phyloP scores from a whole-genome alignment of 2,329 filamentous ascomycete genomes.

The Aspergillus viridinutans region DNA sequence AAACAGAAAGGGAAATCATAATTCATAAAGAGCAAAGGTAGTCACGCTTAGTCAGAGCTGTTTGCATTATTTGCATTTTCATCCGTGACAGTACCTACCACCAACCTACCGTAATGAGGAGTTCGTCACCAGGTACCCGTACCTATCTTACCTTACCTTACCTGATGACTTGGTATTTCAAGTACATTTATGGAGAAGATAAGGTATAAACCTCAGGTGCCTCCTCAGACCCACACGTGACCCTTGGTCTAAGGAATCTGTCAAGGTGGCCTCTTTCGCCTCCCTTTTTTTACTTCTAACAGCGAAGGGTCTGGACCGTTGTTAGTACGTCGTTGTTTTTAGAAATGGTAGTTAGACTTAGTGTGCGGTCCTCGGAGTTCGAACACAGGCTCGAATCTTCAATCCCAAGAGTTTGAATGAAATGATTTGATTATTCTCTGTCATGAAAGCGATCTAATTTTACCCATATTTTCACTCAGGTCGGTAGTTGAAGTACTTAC shows the following conservation, averaged over 20 bases:
- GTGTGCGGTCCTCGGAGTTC: background rate
- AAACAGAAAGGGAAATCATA: too few species aligned
- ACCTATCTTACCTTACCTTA: background rate
- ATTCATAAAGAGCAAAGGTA: too few species aligned
- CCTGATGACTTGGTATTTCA: background rate
- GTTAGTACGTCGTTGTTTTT: background rate
- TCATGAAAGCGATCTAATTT: background rate
- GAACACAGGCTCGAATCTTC: background rate
- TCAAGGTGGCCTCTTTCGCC: slow-evolving; percentile 17
- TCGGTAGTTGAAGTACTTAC: background rate
- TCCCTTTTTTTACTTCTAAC: background rate
- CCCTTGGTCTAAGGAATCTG: slow-evolving; percentile 9
- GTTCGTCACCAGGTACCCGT: too few species aligned
- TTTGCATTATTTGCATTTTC: too few species aligned
- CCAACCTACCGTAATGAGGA: too few species aligned
- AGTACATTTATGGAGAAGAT: background rate
- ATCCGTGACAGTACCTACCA: too few species aligned
- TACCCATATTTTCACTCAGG: background rate
- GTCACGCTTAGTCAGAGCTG: too few species aligned
- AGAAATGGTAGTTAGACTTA: background rate
- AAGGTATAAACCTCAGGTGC: too few species aligned
- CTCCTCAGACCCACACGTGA: slow-evolving; percentile 14
- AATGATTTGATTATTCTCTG: background rate
- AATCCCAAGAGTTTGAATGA: background rate
- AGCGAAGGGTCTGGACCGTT: background rate